Evolutionary conservation across 306 rosid species (phyloP), one percentile per base, ranked within the genome.

Genomic region (Citrullus colocynthis): DNA sequence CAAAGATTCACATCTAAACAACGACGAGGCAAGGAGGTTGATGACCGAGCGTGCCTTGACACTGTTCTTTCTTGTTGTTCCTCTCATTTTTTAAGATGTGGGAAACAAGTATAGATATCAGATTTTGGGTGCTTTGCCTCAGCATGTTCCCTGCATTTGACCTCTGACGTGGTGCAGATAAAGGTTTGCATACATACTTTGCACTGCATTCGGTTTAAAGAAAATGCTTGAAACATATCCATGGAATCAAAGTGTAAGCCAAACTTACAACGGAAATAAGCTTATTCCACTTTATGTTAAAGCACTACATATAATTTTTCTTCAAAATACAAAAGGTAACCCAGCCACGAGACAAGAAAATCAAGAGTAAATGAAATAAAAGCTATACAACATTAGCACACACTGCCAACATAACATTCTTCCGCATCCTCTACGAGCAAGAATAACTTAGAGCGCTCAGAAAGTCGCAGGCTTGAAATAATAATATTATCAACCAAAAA

Each of bases 111-210:
- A 59, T 11, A 62, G 10, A 87, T 80, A 61, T 87, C 90, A 82
- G 88, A 85, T 77, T 89, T 87, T 30, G 93, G 88, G 78, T 89
- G 93, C 67, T 85, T 88, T 18, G 91, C 89, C 73, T 86, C 91
- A 6, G 89, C 89, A 39, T 88, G 91, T 81, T 89, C 90, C 80
- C 87, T 83, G 86, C 93, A 89, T 77, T 89, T 87, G 76, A 87
- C 90, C 83, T 87, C 90, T 4, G 89, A 51, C 4, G 90, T 87
- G 45, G 89, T 89, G 84, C 93, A 87, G 4, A 86, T 89, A 81
- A 89, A 89, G 51, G 87, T 86, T 76, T 89, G 93, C 93, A 89
- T 85, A 80, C 93, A 89, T 37, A 87, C 93, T 81, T 85, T 89
- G 84, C 93, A 87, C 90, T 89, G 81, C 88, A 80, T 32, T 60